Evolutionary conservation across 805 yeast genomes (phyloP).

Genomic region (Cyberlindnera euphorbiae): DNA sequence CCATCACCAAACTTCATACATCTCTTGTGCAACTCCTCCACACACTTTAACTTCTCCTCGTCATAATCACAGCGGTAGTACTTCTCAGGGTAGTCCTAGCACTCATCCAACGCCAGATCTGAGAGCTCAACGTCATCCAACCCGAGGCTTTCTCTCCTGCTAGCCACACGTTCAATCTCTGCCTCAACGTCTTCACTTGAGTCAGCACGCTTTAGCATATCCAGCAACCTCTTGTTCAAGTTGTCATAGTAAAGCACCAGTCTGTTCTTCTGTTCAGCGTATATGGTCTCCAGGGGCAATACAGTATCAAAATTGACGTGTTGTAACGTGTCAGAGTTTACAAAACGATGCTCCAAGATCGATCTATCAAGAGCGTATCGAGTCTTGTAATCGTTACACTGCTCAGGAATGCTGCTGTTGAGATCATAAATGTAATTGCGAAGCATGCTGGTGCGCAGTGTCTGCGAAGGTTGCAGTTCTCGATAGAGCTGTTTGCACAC

Average conservation of each 20-base stretch:
- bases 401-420: conserved; percentile 6
- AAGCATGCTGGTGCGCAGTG: conserved; percentile 20
- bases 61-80: conserved; percentile 15
- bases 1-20: conserved; percentile 10
- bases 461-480: conserved; percentile 25
- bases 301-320: conserved; percentile 25
- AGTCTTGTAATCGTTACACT: conserved; percentile 2
- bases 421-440: conserved; percentile 17
- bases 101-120: conserved; percentile 9
- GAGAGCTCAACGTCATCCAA: conserved; percentile 13
- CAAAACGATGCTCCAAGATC: conserved; percentile 21
- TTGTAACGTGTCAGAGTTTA: conserved; percentile 22
- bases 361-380: conserved; percentile 18
- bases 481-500: conserved; percentile 28
- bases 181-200: conserved; percentile 14
- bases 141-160: conserved; percentile 9
- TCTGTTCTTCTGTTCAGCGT: conserved; percentile 17
- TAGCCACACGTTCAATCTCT: conserved; percentile 18
- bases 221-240: conserved; percentile 16
- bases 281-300: conserved; percentile 12
- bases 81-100: conserved; percentile 15
- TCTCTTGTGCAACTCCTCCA: conserved; percentile 8
- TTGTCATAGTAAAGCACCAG: conserved; percentile 11
- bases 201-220: conserved; percentile 9
- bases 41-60: conserved; percentile 1